Base-by-base conservation (phyloP, 768 basidiomycete species). In the Mrakia frigida region DNA sequence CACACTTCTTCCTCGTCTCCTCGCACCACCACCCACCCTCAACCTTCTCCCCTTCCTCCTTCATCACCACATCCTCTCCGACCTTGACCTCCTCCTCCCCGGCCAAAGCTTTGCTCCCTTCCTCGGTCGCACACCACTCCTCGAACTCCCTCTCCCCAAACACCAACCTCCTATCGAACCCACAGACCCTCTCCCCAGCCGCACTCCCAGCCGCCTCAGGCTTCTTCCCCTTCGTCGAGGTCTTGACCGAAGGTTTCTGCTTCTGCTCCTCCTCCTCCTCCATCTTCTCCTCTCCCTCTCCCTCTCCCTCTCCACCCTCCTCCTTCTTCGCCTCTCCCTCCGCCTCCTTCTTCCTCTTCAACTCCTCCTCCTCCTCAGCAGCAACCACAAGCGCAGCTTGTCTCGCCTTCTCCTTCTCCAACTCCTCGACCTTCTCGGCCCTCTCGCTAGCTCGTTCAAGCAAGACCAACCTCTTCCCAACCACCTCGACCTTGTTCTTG, bases 111-210 rank as follows among this genome's bases (percentile, higher is more conserved):
- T 87, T 3, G 83, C 85, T 13, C 88, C 80, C 80, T 52, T 79
- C 79, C 31, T 79, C 79, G 59, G 77, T 75, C 25, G 74, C 75
- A 28, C 81, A 90, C 82, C 89, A 90, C 69, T 90, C 90, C 52
- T 84, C 86, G 86, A 89, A 92, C 81, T 92, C 91, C 75, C 89
- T 89, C 67, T 93, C 63, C 23, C 52, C 70, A 10, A 76, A 14
- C 16, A 91, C 91, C 33, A 97, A 85, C 41, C 94, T 86, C 80
- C 90, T 89, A 82, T 97, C 94, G 89, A 93, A 94, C 6, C 94
- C 93, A 83, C 94, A 97, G 41, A 79, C 79, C 28, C 80, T 81
- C 9, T 81, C 82, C 79, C 88, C 52, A 91, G 87, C 61, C 87
- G 87, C n/a, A 84, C 86, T 33, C 91, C 91, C 60, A 91, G 86